Conservation (phyloP, 805 yeast genomes). For the Kluyveromyces aestuarii region DNA sequence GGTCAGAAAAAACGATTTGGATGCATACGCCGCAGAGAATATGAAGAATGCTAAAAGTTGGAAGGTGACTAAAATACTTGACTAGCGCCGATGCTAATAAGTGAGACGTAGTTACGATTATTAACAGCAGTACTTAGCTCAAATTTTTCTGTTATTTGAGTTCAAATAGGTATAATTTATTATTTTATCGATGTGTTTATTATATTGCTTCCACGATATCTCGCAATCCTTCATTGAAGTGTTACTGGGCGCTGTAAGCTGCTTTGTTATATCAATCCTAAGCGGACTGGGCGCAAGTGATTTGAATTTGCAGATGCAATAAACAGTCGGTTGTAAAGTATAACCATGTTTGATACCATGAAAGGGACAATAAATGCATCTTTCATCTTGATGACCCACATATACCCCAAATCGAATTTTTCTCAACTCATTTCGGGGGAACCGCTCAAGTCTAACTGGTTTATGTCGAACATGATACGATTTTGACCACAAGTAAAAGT, state of each 20-base stretch:
- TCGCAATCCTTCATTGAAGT: neutral
- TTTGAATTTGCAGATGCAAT: slow-evolving; percentile 12
- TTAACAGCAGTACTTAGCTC: neutral
- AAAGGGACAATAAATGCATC: slow-evolving; percentile 14
- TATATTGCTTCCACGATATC: neutral
- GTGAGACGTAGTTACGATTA: neutral
- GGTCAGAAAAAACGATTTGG: neutral
- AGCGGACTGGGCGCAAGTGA: slow-evolving; percentile 16
- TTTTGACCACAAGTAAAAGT: slow-evolving; percentile 2
- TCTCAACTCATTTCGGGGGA: neutral
- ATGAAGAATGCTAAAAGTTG: slow-evolving; percentile 23
- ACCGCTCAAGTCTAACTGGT: neutral
- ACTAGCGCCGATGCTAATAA: neutral
- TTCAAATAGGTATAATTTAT: neutral
- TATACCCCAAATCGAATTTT: slow-evolving; percentile 14
- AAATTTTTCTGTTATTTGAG: neutral
- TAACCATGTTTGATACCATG: slow-evolving; percentile 13
- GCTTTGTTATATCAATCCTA: slow-evolving; percentile 4
- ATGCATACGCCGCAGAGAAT: slow-evolving; percentile 6
- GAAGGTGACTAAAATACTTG: slow-evolving; percentile 10
- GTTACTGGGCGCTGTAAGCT: neutral
- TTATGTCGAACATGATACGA: neutral
- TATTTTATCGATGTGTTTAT: neutral
- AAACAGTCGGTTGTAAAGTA: slow-evolving; percentile 8
- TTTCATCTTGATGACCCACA: slow-evolving; percentile 12